Conservation (phyloP, 2,329 filamentous ascomycete genomes). For the Fusarium torulosum region DNA sequence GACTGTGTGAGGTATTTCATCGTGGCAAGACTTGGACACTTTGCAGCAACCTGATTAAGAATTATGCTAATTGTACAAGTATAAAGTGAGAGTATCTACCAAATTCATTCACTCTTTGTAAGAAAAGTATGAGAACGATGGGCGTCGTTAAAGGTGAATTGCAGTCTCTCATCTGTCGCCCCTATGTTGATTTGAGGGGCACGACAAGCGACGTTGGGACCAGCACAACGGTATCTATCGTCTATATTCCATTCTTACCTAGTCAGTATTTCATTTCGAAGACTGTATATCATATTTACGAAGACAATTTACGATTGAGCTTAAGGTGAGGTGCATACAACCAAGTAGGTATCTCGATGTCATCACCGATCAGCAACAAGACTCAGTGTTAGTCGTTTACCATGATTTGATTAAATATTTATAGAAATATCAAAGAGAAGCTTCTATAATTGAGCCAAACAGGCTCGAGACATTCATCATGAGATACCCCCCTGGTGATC, state of each 20-base stretch:
- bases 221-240: background rate
- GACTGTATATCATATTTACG: accelerated
- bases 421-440: background rate
- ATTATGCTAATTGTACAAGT: too few relatives aligned
- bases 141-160: too few relatives aligned
- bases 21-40: background rate
- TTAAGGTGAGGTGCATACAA: background rate
- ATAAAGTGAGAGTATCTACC: too few relatives aligned
- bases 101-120: too few relatives aligned
- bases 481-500: background rate
- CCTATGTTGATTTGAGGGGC: background rate
- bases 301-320: background rate
- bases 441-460: background rate
- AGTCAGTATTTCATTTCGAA: too few relatives aligned
- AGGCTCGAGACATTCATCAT: background rate
- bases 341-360: background rate
- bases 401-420: background rate
- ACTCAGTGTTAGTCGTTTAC: background rate
- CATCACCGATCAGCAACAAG: background rate
- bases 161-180: too few relatives aligned
- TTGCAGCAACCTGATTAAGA: background rate
- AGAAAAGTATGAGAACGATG: too few relatives aligned
- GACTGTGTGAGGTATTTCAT: too few relatives aligned
- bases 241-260: background rate
- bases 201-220: background rate